Evolutionary conservation across 2,329 filamentous ascomycete genomes (phyloP), one percentile per base, ranked within the genome.

Genomic region (Alternaria consortialis): DNA sequence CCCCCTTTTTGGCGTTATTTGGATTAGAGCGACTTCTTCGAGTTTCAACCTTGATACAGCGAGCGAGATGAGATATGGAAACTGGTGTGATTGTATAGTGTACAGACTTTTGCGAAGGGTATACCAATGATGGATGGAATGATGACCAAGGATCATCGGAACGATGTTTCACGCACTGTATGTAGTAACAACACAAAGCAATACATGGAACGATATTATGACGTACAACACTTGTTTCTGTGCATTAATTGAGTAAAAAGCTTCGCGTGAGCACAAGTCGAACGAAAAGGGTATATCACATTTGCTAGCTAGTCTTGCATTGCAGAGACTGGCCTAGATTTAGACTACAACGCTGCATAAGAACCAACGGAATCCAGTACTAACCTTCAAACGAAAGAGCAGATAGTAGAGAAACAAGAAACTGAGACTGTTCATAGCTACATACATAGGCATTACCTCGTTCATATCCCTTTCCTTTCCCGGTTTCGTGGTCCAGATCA

Each of bases 211-310:
- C 20, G 20, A 42, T 25, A 15, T 42, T 17, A 42, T 20, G 20
- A 42, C 20, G 25, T 15, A 42, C 4, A 7, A 1, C 12, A 42
- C 20, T 42, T 25, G 12, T 5, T 20, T 2, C 9, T 20, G 27
- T 29, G 27, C 6, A 29, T 6, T 6, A 29, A 8, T 29, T 5
- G 4, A 29, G 8, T 7, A 29, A 29, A 29, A 29, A 8, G 27
- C 1, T 29, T 29, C 27, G 27, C 27, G 20, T 25, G 20, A 42
- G 20, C 7, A 42, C 12, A 9, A 29, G n/a, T 23, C 23, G 27
- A 52, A 34, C n/a, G 48, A 55, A 58, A 58, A 56, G 59, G 59
- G 55, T 62, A 62, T 62, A 62, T 62, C 42, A 51, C 40, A 53
- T 42, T 53, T 36, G 27, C 55, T 46, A 37, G 17, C 55, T 46